Conservation (phyloP, 2,329 filamentous ascomycete species). For the Venturia asperata region DNA sequence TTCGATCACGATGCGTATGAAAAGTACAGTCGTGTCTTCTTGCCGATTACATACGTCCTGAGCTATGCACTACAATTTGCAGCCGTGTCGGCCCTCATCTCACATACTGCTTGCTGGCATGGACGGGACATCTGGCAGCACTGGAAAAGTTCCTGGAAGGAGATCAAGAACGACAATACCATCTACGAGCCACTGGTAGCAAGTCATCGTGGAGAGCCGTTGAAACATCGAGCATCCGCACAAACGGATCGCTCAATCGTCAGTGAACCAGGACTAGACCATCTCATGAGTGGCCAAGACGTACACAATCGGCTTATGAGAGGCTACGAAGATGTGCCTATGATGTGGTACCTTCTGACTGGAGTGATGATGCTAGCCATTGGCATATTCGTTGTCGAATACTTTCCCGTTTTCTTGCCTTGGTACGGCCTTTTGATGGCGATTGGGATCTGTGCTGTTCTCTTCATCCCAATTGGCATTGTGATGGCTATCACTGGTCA, state of each 20-base stretch:
- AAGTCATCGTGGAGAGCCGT: neutral
- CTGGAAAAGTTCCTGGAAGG: slow-evolving; percentile 61
- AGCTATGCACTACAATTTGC: slow-evolving; percentile 85
- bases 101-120: slow-evolving; percentile 79
- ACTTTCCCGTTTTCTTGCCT: slow-evolving; percentile 74
- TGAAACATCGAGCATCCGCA: slow-evolving; percentile 3
- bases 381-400: slow-evolving; percentile 78
- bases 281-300: slow-evolving; percentile 64
- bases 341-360: slow-evolving; percentile 72
- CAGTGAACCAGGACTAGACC: slow-evolving; percentile 35
- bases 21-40: slow-evolving; percentile 74
- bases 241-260: slow-evolving; percentile 27
- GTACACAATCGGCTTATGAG: slow-evolving; percentile 80
- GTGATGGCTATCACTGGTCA: slow-evolving; percentile 92
- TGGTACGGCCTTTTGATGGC: slow-evolving; percentile 82
- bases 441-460: slow-evolving; percentile 66
- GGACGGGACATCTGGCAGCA: slow-evolving; percentile 74
- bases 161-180: slow-evolving; percentile 42
- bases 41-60: slow-evolving; percentile 80
- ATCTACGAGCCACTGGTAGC: slow-evolving; percentile 27
- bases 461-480: slow-evolving; percentile 87
- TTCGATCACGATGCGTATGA: slow-evolving; percentile 72
- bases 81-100: slow-evolving; percentile 68
- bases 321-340: slow-evolving; percentile 72
- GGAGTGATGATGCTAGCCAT: slow-evolving; percentile 69